Conservation (phyloP, 129 eudicot genomes). For the Lonicera japonica region DNA sequence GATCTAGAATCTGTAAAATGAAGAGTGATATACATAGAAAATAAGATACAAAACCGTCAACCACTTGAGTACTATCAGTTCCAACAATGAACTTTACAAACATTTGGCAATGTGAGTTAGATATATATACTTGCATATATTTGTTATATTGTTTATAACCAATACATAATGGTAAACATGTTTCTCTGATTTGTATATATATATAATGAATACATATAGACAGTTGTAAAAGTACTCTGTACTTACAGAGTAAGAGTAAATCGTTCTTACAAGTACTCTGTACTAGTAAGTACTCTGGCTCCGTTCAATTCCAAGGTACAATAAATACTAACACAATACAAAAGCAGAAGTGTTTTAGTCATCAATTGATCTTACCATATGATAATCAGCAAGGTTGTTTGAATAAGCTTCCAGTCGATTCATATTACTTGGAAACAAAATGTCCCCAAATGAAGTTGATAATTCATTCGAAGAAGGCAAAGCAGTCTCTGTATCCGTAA, state of each 20-base stretch:
- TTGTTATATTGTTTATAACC: too few species aligned
- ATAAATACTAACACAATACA: too few species aligned
- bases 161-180: too few species aligned
- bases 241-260: too few species aligned
- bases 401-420: conserved; percentile 60
- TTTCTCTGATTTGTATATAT: too few species aligned
- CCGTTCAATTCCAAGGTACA: too few species aligned
- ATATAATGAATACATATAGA: too few species aligned
- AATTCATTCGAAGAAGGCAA: conserved; percentile 35
- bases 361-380: conserved; percentile 34
- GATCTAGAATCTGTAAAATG: conserved; percentile 52
- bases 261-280: too few species aligned
- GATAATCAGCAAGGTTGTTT: conserved; percentile 55
- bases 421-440: conserved; percentile 47
- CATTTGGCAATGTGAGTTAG: too few species aligned
- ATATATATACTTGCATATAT: too few species aligned
- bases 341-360: background rate
- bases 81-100: background rate
- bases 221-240: too few species aligned
- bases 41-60: conserved; percentile 1
- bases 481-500: conserved; percentile 45
- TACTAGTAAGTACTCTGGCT: too few species aligned
- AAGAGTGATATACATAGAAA: background rate
- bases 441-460: conserved; percentile 31
- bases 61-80: background rate